Evolutionary conservation across 345 rosid genomes (phyloP).

Genomic region (Limnanthes douglasii): DNA sequence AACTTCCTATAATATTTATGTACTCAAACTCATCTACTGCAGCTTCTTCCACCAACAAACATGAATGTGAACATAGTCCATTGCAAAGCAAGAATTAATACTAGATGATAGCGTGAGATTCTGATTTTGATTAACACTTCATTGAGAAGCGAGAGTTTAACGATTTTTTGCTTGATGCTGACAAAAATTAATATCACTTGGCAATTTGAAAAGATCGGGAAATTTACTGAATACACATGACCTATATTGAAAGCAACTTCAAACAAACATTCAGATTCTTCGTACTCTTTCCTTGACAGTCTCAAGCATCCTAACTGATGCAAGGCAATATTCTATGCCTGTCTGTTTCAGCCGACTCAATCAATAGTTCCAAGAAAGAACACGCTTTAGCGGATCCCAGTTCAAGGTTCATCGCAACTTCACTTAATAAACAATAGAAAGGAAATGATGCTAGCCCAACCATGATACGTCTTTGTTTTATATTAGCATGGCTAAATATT

Average conservation of each 20-base stretch:
- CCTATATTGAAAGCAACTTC: conserved; percentile 56
- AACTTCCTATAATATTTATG: too few species aligned
- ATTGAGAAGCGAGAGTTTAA: too few species aligned
- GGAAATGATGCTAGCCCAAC: conserved; percentile 71
- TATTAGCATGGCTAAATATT: conserved; percentile 36
- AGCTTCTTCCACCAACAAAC: too few species aligned
- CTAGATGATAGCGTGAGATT: too few species aligned
- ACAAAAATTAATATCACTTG: too few species aligned
- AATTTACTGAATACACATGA: conserved; percentile 66
- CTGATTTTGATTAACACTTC: too few species aligned
- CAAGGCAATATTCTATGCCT: conserved; percentile 63
- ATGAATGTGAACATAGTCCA: too few species aligned
- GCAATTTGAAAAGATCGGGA: too few species aligned
- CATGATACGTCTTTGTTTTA: conserved; percentile 49
- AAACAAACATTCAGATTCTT: conserved; percentile 59
- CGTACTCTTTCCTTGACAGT: conserved; percentile 71
- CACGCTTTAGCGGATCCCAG: conserved; percentile 50
- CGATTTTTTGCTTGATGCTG: too few species aligned
- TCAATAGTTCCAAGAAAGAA: conserved; percentile 43
- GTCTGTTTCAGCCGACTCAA: conserved; percentile 60
- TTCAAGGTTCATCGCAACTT: conserved; percentile 74
- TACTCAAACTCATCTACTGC: too few species aligned
- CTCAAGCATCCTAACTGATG: conserved; percentile 89
- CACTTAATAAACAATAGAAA: conserved; percentile 69
- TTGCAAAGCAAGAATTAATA: too few species aligned